Evolutionary conservation across 179 eudicot species (phyloP), one percentile per base, ranked within the genome.

Genomic region (Heliamphora pulchella): DNA sequence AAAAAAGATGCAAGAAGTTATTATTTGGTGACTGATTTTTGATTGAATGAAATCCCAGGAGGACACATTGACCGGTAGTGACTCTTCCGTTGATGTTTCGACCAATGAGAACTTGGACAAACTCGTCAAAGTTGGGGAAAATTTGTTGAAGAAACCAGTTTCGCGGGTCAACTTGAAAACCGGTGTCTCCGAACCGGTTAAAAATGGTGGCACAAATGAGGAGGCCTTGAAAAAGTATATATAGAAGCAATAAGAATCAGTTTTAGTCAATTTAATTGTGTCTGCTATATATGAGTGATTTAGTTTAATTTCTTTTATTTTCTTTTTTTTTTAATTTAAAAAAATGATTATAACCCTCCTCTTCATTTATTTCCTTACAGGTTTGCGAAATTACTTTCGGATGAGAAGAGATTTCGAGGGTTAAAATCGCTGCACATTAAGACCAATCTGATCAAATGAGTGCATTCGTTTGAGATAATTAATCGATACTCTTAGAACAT

Each of bases 41-140:
- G n/a, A n/a, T n/a, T n/a, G n/a, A n/a, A n/a, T n/a, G n/a, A n/a
- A n/a, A n/a, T n/a, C n/a, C 8, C 74, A 81, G 84, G 81, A 82
- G 10, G 81, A 78, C 67, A 72, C 81, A 14, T 55, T 82, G 0
- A 71, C 58, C 0, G 84, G 79, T 10, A 65, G 43, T 8, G 68
- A 46, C 13, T 41, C 81, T 71, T 82, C 81, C 0, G 63, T 81
- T 15, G 84, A 83, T 77, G 17, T 71, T n/a, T 54, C 84, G 7
- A 82, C 81, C 1, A 65, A 55, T 51, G 78, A 78, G 68, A 82
- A 82, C 64, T 73, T 82, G 81, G 68, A 72, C 9, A 78, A 82
- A 3, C 81, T 82, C 4, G 84, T 82, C 43, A 46, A 50, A 41
- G 46, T 78, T 46, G 84, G 78, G 5, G 75, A 82, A 48, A 54